Conservation (phyloP, 2,329 filamentous ascomycete genomes). For the Arthrobotrys sinensis region DNA sequence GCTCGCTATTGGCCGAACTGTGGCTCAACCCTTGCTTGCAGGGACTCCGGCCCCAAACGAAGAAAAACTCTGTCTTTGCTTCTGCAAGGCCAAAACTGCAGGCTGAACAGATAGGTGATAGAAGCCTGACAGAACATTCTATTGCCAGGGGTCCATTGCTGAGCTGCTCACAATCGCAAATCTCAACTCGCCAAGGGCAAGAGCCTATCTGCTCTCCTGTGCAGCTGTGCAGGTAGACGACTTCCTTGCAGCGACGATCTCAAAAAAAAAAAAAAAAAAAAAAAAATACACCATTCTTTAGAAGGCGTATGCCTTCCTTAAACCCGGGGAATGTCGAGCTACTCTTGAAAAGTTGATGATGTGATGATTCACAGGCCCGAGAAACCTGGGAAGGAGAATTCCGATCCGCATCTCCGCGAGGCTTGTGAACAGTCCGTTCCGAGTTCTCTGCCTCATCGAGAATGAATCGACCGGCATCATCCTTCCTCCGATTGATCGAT, state of each 20-base stretch:
- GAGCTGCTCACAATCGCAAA: slow-evolving; percentile 55
- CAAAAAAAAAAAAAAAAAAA: no score
- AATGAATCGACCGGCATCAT: slow-evolving; percentile 32
- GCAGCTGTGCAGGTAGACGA: slow-evolving; percentile 26
- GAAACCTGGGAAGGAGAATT: slow-evolving; percentile 38
- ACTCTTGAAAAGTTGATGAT: slow-evolving; percentile 17
- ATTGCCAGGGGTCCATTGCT: slow-evolving; percentile 47
- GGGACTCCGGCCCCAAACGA: slow-evolving; percentile 57
- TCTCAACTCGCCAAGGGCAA: slow-evolving; percentile 38
- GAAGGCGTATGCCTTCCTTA: slow-evolving; percentile 45
- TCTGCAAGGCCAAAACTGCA: slow-evolving; percentile 46
- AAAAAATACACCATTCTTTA: slow-evolving; percentile 46
- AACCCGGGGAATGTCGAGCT: slow-evolving; percentile 52
- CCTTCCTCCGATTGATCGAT: slow-evolving; percentile 47
- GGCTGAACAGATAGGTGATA: slow-evolving; percentile 59
- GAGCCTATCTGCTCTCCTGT: slow-evolving; percentile 21
- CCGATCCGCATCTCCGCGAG: slow-evolving; percentile 38
- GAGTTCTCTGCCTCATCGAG: slow-evolving; percentile 18
- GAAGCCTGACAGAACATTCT: slow-evolving; percentile 60
- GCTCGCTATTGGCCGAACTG: slow-evolving; percentile 47
- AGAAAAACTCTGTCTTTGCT: slow-evolving; percentile 38
- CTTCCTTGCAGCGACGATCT: slow-evolving; percentile 45
- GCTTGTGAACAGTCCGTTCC: slow-evolving; percentile 30
- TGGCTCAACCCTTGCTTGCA: slow-evolving; percentile 43
- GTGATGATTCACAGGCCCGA: slow-evolving; percentile 15